A percentile compares a stretch with the other conserved stretches of the same genome.
Conservation (phyloP, 2,329 filamentous ascomycete genomes). For the Colletotrichum sp. region DNA sequence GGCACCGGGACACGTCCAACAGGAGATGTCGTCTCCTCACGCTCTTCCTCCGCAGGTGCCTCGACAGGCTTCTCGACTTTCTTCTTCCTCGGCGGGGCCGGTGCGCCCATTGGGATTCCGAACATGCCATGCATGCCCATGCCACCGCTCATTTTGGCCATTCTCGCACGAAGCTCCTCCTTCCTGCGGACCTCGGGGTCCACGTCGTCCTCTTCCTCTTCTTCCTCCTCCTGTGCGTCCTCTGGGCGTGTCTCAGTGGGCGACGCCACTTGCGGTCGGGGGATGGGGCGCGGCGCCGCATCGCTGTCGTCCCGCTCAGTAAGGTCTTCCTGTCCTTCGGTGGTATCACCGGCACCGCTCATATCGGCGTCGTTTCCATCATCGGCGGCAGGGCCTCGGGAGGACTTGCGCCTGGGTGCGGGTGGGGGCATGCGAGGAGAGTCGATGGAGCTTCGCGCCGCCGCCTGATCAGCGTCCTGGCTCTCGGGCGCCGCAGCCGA, state of each 20-base stretch:
- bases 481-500: constrained; percentile 15
- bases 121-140: constrained; percentile 98
- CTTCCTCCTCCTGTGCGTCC: constrained; percentile 57
- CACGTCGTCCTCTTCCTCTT: constrained; percentile 78
- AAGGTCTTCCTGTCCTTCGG: constrained; percentile 62
- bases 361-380: constrained; percentile 70
- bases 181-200: constrained; percentile 86
- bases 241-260: constrained; percentile 33
- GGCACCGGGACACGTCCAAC: constrained; percentile 55
- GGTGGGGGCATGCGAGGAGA: constrained; percentile 39
- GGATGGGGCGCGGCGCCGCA: constrained; percentile 48
- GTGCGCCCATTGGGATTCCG: constrained; percentile 67
- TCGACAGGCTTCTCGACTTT: constrained; percentile 47
- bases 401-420: constrained; percentile 57
- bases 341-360: constrained; percentile 68
- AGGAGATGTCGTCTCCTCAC: constrained; percentile 48
- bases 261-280: constrained; percentile 43
- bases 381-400: constrained; percentile 47
- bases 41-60: constrained; percentile 37
- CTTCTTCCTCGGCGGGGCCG: constrained; percentile 60
- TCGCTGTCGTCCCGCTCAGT: constrained; percentile 80
- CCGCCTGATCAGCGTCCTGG: constrained; percentile 50
- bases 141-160: constrained; percentile 98
- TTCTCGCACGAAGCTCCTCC: constrained; percentile 88
- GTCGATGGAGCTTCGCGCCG: constrained; percentile 56